Conservation (phyloP, 1,139 yeast species). For the Pichia sp. region DNA sequence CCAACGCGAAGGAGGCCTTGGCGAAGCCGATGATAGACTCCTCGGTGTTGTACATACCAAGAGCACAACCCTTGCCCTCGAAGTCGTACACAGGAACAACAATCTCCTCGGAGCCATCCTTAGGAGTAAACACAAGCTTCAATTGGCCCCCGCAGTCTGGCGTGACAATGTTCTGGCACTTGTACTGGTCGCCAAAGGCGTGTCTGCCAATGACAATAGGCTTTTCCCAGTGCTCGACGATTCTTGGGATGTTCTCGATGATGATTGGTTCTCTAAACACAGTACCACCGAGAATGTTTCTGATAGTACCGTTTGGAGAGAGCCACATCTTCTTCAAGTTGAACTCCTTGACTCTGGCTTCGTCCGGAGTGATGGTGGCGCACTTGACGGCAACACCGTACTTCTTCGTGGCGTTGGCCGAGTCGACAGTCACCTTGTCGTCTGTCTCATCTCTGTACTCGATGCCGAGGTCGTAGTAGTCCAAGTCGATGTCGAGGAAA, state of each 20-base stretch:
- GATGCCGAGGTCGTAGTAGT: constrained; percentile 72
- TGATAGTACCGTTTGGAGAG: constrained; percentile 79
- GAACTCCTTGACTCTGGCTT: constrained; percentile 73
- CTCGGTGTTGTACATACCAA: constrained; percentile 81
- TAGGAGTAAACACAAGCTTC: constrained; percentile 61
- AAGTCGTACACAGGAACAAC: constrained; percentile 53
- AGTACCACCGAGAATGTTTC: constrained; percentile 78
- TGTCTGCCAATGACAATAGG: constrained; percentile 86
- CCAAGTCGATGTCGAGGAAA: constrained; percentile 64
- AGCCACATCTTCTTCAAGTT: constrained; percentile 77
- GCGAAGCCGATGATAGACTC: constrained; percentile 78
- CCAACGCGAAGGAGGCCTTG: constrained; percentile 72
- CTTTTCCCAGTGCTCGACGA: constrained; percentile 74
- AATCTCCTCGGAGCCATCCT: constrained; percentile 51
- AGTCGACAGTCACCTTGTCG: constrained; percentile 69
- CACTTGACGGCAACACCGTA: constrained; percentile 82
- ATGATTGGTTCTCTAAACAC: constrained; percentile 82
- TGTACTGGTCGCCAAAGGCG: constrained; percentile 81
- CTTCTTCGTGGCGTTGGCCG: constrained; percentile 70
- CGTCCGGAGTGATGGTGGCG: constrained; percentile 86
- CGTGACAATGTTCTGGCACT: constrained; percentile 69
- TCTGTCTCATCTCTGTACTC: constrained; percentile 66
- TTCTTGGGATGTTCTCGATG: constrained; percentile 63
- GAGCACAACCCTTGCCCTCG: constrained; percentile 65
- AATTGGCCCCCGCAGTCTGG: constrained; percentile 71